Evolutionary conservation across 2,329 filamentous ascomycete species (phyloP), one percentile per base, ranked within the genome.

Genomic region (Fusarium abutilonis): DNA sequence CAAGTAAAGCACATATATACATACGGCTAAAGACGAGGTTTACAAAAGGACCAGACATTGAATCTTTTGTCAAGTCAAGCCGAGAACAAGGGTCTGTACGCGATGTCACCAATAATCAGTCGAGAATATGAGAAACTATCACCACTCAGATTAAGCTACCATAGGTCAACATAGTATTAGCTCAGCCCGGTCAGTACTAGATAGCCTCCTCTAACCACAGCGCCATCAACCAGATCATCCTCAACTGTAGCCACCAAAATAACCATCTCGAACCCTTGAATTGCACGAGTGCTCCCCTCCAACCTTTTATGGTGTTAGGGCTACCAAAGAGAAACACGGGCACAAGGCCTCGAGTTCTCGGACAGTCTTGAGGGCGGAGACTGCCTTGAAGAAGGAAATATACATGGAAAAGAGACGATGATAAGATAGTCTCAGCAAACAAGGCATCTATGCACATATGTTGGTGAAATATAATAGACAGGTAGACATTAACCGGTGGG

Each of bases 401-500:
- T 76, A 76, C 74, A 76, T 29, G 45, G 56, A 68, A 70, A 32
- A 57, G 60, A 53, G 52, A 60, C 55, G 38, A 50, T 36, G 40
- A 52, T 13, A 57, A 34, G 48, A 43, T 21, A 51, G 50, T 60
- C 56, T 56, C 49, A 39, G 60, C 54, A 49, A 49, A 63, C 52
- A 51, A 57, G 26, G 56, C 56, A 59, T 45, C 43, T 60, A 56
- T 51, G 57, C 57, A 60, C 56, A 53, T 29, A 46, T 38, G 34
- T 42, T 52, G 56, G 40, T 26, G 52, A 43, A 52, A 42, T 67
- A 52, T 45, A 71, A 67, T 68, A 73, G 57, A 73, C 63, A 75
- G 70, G 62, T 68, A 74, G 60, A 75, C 65, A 76, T 75, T 74
- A 75, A 71, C 68, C 68, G 63, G 62, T 56, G 60, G 70, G 68